These are phyloP conservation scores for Azolla pinnata DNA, from an alignment of 75 land plant species.

Conservation along the genomic window DNA sequence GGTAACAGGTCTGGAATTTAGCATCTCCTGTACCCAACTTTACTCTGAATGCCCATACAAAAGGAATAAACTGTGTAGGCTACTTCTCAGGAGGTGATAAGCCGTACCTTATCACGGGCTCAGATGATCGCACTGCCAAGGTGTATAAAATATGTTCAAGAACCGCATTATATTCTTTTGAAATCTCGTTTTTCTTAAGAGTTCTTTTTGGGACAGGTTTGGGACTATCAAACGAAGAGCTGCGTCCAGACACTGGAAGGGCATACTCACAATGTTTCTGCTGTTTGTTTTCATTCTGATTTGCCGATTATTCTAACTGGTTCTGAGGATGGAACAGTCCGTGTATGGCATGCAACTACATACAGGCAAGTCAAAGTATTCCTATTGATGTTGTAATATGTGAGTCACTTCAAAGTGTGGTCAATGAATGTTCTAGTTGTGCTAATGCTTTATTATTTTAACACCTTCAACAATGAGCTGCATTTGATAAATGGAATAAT, in stretches of 20 bases:
- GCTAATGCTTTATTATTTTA: no score
- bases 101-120: constrained; percentile 75
- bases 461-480: no score
- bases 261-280: constrained; percentile 79
- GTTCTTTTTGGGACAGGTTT: constrained; percentile 34
- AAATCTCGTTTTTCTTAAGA: background rate
- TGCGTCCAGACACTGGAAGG: constrained; percentile 87
- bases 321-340: constrained; percentile 89
- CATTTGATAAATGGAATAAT: no score
- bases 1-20: constrained; percentile 76
- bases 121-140: constrained; percentile 92
- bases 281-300: constrained; percentile 85
- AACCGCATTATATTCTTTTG: background rate
- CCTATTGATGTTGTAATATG: background rate
- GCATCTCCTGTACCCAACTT: constrained; percentile 76
- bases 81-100: constrained; percentile 62
- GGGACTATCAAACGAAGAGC: constrained; percentile 83
- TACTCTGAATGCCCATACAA: constrained; percentile 73
- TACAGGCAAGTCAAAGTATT: constrained; percentile 38
- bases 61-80: constrained; percentile 84
- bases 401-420: no score
- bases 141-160: constrained; percentile 16
- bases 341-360: constrained; percentile 75
- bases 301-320: constrained; percentile 75
- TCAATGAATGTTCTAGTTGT: no score